Base-by-base conservation (phyloP, 2,329 filamentous ascomycete genomes). In the Aaosphaeria pasadenensis region DNA sequence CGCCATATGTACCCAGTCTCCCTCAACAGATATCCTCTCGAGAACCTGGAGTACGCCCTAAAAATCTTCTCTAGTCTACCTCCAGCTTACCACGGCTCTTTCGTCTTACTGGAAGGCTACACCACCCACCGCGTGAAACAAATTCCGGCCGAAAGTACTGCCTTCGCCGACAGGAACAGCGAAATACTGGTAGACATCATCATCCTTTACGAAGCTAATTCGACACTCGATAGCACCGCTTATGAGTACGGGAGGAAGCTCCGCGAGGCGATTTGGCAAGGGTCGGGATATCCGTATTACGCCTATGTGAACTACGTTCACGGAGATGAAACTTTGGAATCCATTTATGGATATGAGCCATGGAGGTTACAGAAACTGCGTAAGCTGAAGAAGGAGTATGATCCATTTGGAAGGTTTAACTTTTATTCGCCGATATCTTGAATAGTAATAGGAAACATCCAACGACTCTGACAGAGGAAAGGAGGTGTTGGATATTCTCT, bases 261-360 rank as follows among this genome's bases (percentile, higher is more conserved):
- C 0, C 39, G 57, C 11, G 41, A 43, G 5, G 33, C 49, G 7
- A 43, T 60, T 33, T 38, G 55, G 1, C 29, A 55, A 9, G 54
- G 52, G 2, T 53, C 50, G 9, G 53, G 47, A 0, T 46, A 48
- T 33, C 46, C 40, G 2, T 30, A 53, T 17, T 43, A 41, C 5
- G 55, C 60, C 4, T 71, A 71, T 47, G 56, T 69, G 5, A 70
- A 71, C 44, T 71, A 70, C 47, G 60, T 60, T 3, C 51, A 50
- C 13, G 61, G 60, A 1, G 59, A 62, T n/a, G 64, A 68, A 36
- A 54, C 54, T 24, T 45, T 61, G 4, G 56, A 67, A 48, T 55
- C 51, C 0, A 11, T 67, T 11, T 73, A 71, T 48, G 69, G 67
- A 7, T 59, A 61, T 45, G 66, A 71, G 36, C 7, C 50, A 6